Percentiles rank a stretch among this genome's conserved stretches.
Conservation (phyloP, 2,329 filamentous ascomycete species). For the Nigrograna mackinnonii region DNA sequence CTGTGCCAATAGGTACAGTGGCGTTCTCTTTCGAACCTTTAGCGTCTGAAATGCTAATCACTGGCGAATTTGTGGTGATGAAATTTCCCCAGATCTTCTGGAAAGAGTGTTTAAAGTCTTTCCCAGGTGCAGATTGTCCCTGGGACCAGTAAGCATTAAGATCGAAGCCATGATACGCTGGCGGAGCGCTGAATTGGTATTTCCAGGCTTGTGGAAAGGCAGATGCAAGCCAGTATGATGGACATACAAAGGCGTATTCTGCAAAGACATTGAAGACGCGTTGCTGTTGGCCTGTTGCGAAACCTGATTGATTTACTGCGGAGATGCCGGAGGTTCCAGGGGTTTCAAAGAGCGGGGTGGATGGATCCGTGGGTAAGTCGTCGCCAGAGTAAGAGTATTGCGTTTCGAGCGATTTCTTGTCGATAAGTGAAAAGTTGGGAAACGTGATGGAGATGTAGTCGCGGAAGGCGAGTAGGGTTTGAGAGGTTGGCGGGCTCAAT, state of each 20-base stretch:
- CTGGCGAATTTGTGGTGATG: conserved; percentile 26
- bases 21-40: conserved; percentile 26
- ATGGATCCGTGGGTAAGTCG: conserved; percentile 19
- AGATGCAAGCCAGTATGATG: conserved; percentile 43
- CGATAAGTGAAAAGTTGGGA: conserved; percentile 37
- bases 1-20: conserved; percentile 20
- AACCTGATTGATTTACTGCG: conserved; percentile 31
- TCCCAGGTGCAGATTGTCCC: conserved; percentile 23
- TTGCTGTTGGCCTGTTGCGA: conserved; percentile 35
- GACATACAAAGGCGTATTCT: conserved; percentile 49
- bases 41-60: conserved; percentile 30
- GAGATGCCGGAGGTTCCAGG: conserved; percentile 21
- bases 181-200: conserved; percentile 33
- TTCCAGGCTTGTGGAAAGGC: conserved; percentile 38
- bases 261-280: conserved; percentile 49
- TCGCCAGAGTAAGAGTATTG: conserved; percentile 33
- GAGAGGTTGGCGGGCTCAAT: conserved; percentile 31
- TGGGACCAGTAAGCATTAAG: conserved; percentile 32
- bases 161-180: conserved; percentile 37
- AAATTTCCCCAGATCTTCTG: conserved; percentile 39
- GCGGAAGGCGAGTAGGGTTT: conserved; percentile 31
- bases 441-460: conserved; percentile 31
- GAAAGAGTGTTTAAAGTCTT: conserved; percentile 33
- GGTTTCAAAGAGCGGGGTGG: conserved; percentile 28
- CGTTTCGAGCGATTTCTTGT: conserved; percentile 27